These are phyloP conservation scores for Russula foetens DNA, from an alignment of 768 basidiomycete genomes.

Conservation along the genomic window DNA sequence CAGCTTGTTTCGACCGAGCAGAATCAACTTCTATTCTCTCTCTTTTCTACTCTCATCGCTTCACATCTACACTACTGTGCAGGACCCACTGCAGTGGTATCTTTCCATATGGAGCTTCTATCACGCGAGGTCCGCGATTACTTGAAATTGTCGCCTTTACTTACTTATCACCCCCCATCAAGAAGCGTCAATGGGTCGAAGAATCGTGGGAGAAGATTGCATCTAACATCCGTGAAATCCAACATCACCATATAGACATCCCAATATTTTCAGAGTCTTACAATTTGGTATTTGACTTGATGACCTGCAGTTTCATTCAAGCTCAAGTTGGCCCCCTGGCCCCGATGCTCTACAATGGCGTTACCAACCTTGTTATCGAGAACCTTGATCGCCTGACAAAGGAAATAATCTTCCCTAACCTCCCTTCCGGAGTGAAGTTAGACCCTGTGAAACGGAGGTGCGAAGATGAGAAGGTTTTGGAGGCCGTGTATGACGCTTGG, in stretches of 20 bases:
- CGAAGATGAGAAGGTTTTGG: conserved; percentile 80
- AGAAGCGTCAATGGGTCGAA: conserved; percentile 72
- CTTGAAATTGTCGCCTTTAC: not conserved
- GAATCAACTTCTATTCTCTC: no score
- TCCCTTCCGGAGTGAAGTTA: conserved; percentile 59
- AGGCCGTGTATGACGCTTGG: conserved; percentile 79
- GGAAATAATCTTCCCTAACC: conserved; percentile 69
- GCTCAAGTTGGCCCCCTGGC: no score
- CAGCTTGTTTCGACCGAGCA: no score
- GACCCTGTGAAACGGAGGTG: conserved; percentile 71
- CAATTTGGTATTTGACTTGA: conserved; percentile 92
- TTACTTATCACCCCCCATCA: conserved; percentile 1
- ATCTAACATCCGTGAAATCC: conserved; percentile 87
- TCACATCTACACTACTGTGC: no score
- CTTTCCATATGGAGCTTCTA: conserved; percentile 35
- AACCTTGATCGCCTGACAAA: conserved; percentile 76
- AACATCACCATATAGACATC: conserved; percentile 83
- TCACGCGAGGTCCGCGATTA: conserved; percentile 35
- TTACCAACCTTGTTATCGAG: conserved; percentile 66
- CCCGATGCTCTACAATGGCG: conserved; percentile 79
- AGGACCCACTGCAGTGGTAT: no score
- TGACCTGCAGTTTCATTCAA: conserved; percentile 78
- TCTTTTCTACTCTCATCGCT: no score
- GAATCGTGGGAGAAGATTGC: conserved; percentile 79
- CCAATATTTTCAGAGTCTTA: conserved; percentile 92